Evolutionary conservation across 106 monocot species (phyloP), one percentile per base, ranked within the genome.

Genomic region (Acorus gramineus): DNA sequence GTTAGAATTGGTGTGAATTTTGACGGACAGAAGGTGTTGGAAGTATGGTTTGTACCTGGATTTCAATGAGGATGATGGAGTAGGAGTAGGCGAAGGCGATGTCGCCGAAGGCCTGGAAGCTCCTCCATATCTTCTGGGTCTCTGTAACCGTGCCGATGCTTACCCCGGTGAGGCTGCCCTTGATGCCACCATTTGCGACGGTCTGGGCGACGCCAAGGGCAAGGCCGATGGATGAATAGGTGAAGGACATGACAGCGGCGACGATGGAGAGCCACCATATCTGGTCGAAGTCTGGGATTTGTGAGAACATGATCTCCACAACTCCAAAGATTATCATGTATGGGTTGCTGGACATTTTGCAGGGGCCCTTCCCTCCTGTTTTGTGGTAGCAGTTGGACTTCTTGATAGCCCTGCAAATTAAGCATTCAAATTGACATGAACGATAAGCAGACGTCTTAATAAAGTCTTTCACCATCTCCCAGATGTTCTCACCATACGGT

Each of bases 11-110:
- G 28, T 28, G 28, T 28, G 28, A 28, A 28, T 62, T 46, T 47
- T 44, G 4, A n/a, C 8, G 6, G 11, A 3, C 3, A 47, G 10
- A 1, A 6, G 0, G 2, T 60, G 60, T 44, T 2, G 47, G 6
- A 10, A 4, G 6, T 49, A 6, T 58, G 53, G 3, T 44, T 9
- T 8, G 64, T 74, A 84, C 92, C 78, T 93, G 89, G 57, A 93
- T 93, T 62, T 93, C 93, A 46, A 93, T 93, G 71, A 93, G 89
- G 71, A 93, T 81, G 58, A 89, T 79, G 43, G 93, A 89, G 79
- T 79, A 93, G 53, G 93, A 93, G 76, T 93, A 93, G 12, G 93
- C 93, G 57, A 93, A 93, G 59, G 93, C 93, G 7, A 93, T 89
- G 76, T 93, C 79, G 0, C 93, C 93, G 44, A 93, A 73, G 1